These are phyloP conservation scores for Lodderomyces parapsilosis DNA, from an alignment of 1,139 yeast species.

Conservation along the genomic window DNA sequence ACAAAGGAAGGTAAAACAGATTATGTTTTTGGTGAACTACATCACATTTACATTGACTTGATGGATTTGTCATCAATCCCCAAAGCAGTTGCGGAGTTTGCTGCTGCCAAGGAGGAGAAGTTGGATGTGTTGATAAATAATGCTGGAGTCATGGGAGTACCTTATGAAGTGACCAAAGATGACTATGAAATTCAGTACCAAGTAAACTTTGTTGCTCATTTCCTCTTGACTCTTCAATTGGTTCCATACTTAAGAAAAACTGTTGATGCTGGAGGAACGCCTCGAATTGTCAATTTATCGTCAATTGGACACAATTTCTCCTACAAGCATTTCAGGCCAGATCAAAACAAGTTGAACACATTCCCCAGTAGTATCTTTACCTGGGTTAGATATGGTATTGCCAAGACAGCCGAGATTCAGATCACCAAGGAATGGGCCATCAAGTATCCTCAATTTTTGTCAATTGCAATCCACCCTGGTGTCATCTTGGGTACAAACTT, in stretches of 20 bases:
- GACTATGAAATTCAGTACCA: conserved; percentile 43
- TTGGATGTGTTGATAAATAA: conserved; percentile 39
- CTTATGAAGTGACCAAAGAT: conserved; percentile 35
- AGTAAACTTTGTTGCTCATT: conserved; percentile 37
- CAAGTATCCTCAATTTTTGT: conserved; percentile 31
- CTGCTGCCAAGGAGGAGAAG: conserved; percentile 21
- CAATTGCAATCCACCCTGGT: conserved; percentile 43
- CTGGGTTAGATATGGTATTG: conserved; percentile 37
- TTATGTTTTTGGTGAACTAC: conserved; percentile 28
- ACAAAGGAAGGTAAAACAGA: conserved; percentile 15
- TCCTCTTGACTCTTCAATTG: conserved; percentile 31
- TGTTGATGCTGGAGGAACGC: conserved; percentile 18
- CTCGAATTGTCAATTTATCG: conserved; percentile 34
- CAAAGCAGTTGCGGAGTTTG: conserved; percentile 28
- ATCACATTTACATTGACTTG: conserved; percentile 33
- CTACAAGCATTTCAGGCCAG: conserved; percentile 24
- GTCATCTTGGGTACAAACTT: conserved; percentile 35
- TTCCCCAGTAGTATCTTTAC: conserved; percentile 26
- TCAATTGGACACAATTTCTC: conserved; percentile 35
- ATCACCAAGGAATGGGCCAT: conserved; percentile 26
- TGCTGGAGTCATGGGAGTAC: conserved; percentile 45
- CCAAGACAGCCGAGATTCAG: conserved; percentile 36
- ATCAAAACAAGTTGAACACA: conserved; percentile 20
- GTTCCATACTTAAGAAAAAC: conserved; percentile 28
- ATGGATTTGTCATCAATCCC: conserved; percentile 30